Percentiles rank a stretch among this genome's conserved stretches.
These are phyloP conservation scores for Mortierella claussenii DNA, from an alignment of 192 early-diverging fungal genomes.

Conservation along the genomic window DNA sequence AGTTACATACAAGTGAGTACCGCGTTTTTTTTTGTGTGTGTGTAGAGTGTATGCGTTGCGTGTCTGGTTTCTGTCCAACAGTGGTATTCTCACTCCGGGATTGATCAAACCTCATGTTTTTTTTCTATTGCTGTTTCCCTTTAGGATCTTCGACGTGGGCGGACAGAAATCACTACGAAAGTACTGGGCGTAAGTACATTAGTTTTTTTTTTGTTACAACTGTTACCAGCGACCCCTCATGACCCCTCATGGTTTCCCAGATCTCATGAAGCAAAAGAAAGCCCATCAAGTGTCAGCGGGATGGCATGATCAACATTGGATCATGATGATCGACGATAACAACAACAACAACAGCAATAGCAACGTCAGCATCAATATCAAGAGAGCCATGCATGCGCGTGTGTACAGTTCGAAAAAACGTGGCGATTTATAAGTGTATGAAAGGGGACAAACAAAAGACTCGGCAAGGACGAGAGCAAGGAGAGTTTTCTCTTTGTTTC, in stretches of 20 bases:
- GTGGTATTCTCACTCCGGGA: too few species aligned
- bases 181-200: slow-evolving; percentile 68
- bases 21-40: too few species aligned
- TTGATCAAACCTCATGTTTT: neutral
- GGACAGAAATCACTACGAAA: slow-evolving; percentile 73
- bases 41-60: too few species aligned
- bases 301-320: neutral
- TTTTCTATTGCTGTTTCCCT: too few species aligned
- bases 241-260: neutral
- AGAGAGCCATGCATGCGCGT: neutral
- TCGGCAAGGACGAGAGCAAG: too few species aligned
- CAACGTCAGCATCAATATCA: slow-evolving; percentile 1
- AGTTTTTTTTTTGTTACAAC: slow-evolving; percentile 10
- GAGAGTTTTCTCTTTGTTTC: too few species aligned
- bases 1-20: slow-evolving; percentile 55
- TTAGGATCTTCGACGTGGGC: slow-evolving; percentile 78
- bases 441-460: neutral
- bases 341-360: neutral
- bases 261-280: neutral
- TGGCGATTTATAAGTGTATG: slow-evolving; percentile 4
- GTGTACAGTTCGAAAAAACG: neutral
- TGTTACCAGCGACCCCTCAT: neutral
- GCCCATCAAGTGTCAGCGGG: too few species aligned
- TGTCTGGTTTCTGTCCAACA: neutral
- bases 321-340: neutral